phyloP scores from a whole-genome alignment of 2,329 filamentous ascomycete genomes.

The Fusarium tanahbumbuense region DNA sequence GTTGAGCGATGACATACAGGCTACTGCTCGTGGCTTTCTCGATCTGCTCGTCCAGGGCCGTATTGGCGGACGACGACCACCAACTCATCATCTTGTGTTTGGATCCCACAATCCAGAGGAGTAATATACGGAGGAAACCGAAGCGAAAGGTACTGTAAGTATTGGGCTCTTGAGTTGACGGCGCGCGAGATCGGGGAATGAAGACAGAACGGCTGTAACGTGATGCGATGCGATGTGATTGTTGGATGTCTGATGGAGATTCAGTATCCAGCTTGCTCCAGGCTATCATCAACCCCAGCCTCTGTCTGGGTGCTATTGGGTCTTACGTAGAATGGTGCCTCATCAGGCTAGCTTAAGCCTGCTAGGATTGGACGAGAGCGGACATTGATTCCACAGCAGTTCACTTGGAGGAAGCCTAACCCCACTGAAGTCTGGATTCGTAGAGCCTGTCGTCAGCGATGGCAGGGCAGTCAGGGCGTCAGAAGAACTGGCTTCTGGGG shows the following conservation, averaged over 20 bases:
- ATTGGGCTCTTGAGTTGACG: background rate
- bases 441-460: slow-evolving; percentile 35
- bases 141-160: background rate
- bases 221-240: slow-evolving; percentile 6
- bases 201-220: slow-evolving; percentile 23
- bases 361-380: slow-evolving; percentile 27
- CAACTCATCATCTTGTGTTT: slow-evolving; percentile 79
- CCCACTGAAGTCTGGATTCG: slow-evolving; percentile 7
- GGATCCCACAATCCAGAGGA: slow-evolving; percentile 19
- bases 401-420: slow-evolving; percentile 26
- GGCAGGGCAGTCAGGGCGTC: background rate
- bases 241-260: slow-evolving; percentile 40
- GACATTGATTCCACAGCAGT: slow-evolving; percentile 33
- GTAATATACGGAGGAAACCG: background rate
- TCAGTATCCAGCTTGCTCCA: slow-evolving; percentile 30
- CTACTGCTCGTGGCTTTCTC: slow-evolving; percentile 95
- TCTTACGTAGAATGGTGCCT: slow-evolving; percentile 37
- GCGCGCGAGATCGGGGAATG: slow-evolving; percentile 8
- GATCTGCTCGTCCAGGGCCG: slow-evolving; percentile 95
- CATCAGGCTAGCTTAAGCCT: slow-evolving; percentile 36
- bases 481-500: background rate
- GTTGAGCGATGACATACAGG: slow-evolving; percentile 67
- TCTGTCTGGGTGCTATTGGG: slow-evolving; percentile 39
- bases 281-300: slow-evolving; percentile 42
- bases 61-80: slow-evolving; percentile 93